Evolutionary conservation across 2,329 filamentous ascomycete species (phyloP), one percentile per base, ranked within the genome.

Genomic region (Clonostachys rosea): DNA sequence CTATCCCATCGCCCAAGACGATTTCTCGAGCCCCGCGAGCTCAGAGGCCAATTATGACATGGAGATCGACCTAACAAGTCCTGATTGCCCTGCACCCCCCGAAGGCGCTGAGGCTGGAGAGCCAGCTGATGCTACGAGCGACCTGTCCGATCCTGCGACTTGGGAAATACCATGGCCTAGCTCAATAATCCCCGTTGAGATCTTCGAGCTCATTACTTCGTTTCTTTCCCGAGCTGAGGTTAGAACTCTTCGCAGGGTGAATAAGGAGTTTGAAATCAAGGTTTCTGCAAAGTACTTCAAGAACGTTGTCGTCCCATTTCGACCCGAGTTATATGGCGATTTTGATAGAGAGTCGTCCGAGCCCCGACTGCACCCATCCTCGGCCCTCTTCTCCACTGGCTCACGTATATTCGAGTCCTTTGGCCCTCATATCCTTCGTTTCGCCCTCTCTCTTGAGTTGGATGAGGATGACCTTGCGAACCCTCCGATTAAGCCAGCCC

Each of bases 401-500:
- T 76, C 84, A 58, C 71, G 78, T 49, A 75, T 86, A 34, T 84
- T 86, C 54, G 64, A 79, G 53, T 73, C 75, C 14, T 84, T 86
- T 60, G 81, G 80, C 11, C 65, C 67, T 33, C 74, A 81, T 47
- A 84, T 89, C 47, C 67, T 69, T 30, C 76, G 75, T 46, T 87
- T 86, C 56, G 85, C 82, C 6, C 77, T 89, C 58, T 82, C 81
- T 20, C 81, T 88, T 50, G 84, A 88, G 56, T 72, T 87, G n/a
- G 75, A 79, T 47, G 79, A 86, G 57, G 61, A 64, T 37, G 66
- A 64, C 13, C 58, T 77, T 11, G 64, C 67, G 12, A 63, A 68
- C 20, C 80, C 83, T 8, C 79, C 78, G 2, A 55, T 70, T n/a
- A 85, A 86, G 55, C 67, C 69, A 6, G 65, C 72, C 7, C 78